Conservation (phyloP, 192 early-diverging fungal species). For the Backusella luteola region DNA sequence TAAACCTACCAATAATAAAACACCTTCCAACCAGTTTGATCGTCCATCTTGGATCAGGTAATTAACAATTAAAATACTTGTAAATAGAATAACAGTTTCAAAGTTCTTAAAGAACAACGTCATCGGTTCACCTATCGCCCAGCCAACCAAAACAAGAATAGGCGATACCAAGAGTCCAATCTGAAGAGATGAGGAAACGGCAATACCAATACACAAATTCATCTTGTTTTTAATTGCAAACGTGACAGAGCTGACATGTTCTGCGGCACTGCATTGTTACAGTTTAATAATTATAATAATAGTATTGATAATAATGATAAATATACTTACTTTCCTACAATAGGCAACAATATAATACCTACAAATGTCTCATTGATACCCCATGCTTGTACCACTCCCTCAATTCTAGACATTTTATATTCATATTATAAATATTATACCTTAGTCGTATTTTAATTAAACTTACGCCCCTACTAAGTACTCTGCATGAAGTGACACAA, state of each 20-base stretch:
- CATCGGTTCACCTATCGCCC: constrained; percentile 81
- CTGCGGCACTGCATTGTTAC: constrained; percentile 34
- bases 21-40: constrained; percentile 92
- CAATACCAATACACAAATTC: constrained; percentile 67
- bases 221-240: constrained; percentile 90
- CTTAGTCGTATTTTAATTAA: constrained; percentile 5
- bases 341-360: constrained; percentile 88
- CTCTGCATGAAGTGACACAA: constrained; percentile 80
- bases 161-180: constrained; percentile 82
- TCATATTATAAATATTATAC: not conserved
- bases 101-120: constrained; percentile 81
- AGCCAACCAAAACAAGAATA: constrained; percentile 74
- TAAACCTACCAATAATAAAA: constrained; percentile 63
- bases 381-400: constrained; percentile 64
- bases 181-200: constrained; percentile 56
- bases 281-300: constrained; percentile 10
- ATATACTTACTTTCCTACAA: constrained; percentile 78
- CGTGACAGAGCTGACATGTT: constrained; percentile 83
- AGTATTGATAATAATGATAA: not conserved
- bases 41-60: constrained; percentile 80
- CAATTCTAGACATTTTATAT: constrained; percentile 43
- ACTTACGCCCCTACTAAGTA: constrained; percentile 71
- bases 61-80: constrained; percentile 75
- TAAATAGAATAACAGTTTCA: constrained; percentile 81
- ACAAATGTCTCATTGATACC: constrained; percentile 82